These are phyloP conservation scores for Annona cherimola DNA, from an alignment of 164 flowering plant species.

Conservation along the genomic window DNA sequence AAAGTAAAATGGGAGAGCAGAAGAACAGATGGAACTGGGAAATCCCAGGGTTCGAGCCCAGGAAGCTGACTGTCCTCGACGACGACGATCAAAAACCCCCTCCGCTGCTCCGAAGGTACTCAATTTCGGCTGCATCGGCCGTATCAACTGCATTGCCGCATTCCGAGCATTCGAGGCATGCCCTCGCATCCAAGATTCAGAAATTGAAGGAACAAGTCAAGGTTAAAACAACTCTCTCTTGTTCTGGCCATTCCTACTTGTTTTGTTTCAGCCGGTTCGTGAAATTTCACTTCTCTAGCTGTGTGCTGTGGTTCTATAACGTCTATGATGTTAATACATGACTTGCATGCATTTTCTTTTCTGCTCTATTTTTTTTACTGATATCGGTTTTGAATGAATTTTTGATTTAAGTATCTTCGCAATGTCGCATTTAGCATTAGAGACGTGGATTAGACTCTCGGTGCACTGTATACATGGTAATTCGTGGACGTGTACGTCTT, in stretches of 20 bases:
- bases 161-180: constrained; percentile 24
- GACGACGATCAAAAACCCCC: constrained; percentile 35
- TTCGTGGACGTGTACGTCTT: neutral
- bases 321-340: too few relatives aligned
- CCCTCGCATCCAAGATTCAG: constrained; percentile 43
- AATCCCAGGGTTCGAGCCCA: constrained; percentile 79
- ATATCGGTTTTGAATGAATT: too few relatives aligned
- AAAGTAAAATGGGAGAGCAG: constrained; percentile 49
- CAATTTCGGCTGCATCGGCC: constrained; percentile 43
- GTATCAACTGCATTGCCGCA: constrained; percentile 27
- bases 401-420: neutral
- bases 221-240: constrained; percentile 28
- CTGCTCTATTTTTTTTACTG: neutral
- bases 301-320: too few relatives aligned
- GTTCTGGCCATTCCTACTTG: neutral
- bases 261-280: neutral
- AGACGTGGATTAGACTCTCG: neutral
- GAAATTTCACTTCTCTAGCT: neutral
- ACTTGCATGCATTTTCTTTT: too few relatives aligned
- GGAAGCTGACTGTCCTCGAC: constrained; percentile 39
- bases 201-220: constrained; percentile 65
- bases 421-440: neutral
- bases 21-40: constrained; percentile 93
- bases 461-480: neutral
- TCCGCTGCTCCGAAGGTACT: constrained; percentile 58